Evolutionary conservation across 805 yeast species (phyloP), one percentile per base, ranked within the genome.

Genomic region (Cyberlindnera samutprakarnensis): DNA sequence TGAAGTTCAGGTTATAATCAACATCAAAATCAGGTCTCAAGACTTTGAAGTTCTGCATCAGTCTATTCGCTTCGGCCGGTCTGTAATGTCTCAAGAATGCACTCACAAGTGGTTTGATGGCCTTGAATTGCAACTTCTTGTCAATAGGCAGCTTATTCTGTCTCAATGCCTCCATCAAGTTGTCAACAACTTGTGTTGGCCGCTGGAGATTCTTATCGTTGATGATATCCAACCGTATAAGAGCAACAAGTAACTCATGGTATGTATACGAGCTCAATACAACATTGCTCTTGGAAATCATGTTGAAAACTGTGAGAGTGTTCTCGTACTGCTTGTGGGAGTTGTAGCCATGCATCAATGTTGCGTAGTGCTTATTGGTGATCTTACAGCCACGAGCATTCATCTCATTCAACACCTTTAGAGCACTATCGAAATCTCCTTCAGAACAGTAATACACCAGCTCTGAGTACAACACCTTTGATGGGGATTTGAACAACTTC

Each of bases 91-190:
- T 53, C 3, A 56, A 47, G 18, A 61, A 40, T 4, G 45, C 34
- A 23, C 53, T 46, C 37, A 61, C 46, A 16, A 64, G 54, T 45
- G 64, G 62, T 23, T 57, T 59, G 33, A 62, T 35, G 7, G 56
- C 44, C 3, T 57, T 47, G 16, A 64, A 62, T 27, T 56, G 59
- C 20, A 60, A 31, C 11, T 38, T 39, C 2, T 45, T 46, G n/a
- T 37, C 33, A 1, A 51, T 34, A 1, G 49, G 36, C 39, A 50
- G 21, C 38, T 24, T 14, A 35, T 46, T 35, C 36, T 44, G 18
- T 38, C 42, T 20, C 48, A 46, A 15, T 43, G 49, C 51, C 18
- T 44, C 44, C 40, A 61, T 47, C 13, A 56, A 45, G 15, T 44
- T 53, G 31, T 55, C 54, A 21, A 52, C 51, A 30, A 55, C 51